phyloP scores from a whole-genome alignment of 208 protist species.

The Vickermania ingenoplastis region DNA sequence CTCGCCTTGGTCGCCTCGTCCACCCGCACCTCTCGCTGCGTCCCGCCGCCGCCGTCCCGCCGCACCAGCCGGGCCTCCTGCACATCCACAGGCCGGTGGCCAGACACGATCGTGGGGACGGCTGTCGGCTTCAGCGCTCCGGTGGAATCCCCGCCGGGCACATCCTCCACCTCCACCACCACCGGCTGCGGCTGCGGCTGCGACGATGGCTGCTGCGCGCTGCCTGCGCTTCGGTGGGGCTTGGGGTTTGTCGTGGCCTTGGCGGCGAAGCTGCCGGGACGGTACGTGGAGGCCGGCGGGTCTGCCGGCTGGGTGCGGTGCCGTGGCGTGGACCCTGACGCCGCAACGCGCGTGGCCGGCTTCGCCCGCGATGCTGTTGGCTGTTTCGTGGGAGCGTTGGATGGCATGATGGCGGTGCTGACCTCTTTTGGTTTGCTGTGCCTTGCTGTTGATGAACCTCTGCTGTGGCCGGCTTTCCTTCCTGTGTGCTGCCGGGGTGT shows the following conservation, averaged over 20 bases:
- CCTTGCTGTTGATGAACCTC: too few species aligned
- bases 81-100: background rate
- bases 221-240: too few species aligned
- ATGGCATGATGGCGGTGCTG: background rate
- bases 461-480: background rate
- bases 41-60: background rate
- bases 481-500: background rate
- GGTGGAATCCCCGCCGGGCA: background rate
- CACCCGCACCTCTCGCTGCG: background rate
- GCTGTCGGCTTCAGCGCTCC: background rate
- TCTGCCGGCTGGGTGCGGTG: background rate
- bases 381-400: too few species aligned
- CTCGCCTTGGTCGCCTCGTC: background rate
- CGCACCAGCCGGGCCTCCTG: background rate
- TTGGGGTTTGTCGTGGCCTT: too few species aligned
- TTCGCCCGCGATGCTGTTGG: too few species aligned
- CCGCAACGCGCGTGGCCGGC: background rate
- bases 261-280: background rate
- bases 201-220: background rate
- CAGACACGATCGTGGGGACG: background rate
- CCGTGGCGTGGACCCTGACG: background rate
- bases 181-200: background rate
- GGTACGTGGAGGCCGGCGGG: background rate
- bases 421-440: too few species aligned
- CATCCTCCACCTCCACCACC: background rate